Conservation (phyloP, 352 stramenopile genomes). For the Pythium rishiriense region DNA sequence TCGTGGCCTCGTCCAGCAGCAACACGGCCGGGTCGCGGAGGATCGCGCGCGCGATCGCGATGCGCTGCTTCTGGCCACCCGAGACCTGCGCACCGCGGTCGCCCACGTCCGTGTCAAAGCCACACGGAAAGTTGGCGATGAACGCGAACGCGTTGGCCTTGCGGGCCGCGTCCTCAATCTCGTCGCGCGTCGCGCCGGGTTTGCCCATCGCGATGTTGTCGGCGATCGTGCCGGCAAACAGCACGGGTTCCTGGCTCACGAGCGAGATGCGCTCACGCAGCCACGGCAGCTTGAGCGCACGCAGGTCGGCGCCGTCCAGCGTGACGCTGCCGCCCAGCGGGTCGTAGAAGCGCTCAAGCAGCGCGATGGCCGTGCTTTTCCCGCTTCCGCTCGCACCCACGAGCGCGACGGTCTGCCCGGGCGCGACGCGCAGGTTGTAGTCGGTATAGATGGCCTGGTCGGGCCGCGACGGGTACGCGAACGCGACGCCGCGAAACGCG, state of each 20-base stretch:
- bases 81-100: slow-evolving; percentile 56
- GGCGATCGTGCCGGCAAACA: slow-evolving; percentile 41
- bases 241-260: slow-evolving; percentile 68
- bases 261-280: slow-evolving; percentile 43
- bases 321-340: slow-evolving; percentile 35
- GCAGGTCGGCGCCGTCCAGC: slow-evolving; percentile 61
- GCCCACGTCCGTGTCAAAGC: slow-evolving; percentile 64
- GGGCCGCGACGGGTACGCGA: slow-evolving; percentile 56
- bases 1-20: slow-evolving; percentile 89
- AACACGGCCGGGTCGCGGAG: slow-evolving; percentile 72
- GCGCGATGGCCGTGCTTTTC: slow-evolving; percentile 70
- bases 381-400: slow-evolving; percentile 78
- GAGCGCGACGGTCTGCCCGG: slow-evolving; percentile 72
- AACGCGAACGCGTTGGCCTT: slow-evolving; percentile 88
- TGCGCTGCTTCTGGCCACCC: slow-evolving; percentile 69
- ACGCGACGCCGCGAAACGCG: slow-evolving; percentile 47
- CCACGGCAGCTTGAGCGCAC: slow-evolving; percentile 40
- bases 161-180: slow-evolving; percentile 74
- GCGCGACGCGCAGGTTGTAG: slow-evolving; percentile 58
- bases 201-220: slow-evolving; percentile 57
- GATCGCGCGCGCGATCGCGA: slow-evolving; percentile 89
- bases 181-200: slow-evolving; percentile 38
- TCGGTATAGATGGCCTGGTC: slow-evolving; percentile 60
- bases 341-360: slow-evolving; percentile 80
- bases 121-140: slow-evolving; percentile 63